Evolutionary conservation across 75 land plant genomes (phyloP).

Genomic region (Cunninghamia lanceolata): DNA sequence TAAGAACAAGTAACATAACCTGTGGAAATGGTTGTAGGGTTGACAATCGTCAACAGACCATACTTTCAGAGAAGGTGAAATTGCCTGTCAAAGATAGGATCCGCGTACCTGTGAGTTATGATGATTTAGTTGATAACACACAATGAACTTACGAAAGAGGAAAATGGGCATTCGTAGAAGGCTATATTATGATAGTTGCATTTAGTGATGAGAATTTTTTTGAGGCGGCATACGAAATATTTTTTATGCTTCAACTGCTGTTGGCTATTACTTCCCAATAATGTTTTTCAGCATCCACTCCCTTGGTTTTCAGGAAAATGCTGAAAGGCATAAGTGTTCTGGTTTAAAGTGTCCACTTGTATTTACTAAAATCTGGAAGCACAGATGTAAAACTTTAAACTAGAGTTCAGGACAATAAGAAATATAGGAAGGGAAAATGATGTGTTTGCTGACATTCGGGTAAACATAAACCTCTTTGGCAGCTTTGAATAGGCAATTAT

Average conservation of each 20-base stretch:
- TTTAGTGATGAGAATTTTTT: background rate
- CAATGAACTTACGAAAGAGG: background rate
- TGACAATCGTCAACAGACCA: background rate
- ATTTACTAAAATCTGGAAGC: background rate
- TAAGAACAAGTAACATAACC: background rate
- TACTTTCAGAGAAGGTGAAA: slow-evolving; percentile 1
- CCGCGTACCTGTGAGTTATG: slow-evolving; percentile 4
- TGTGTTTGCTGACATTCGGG: too few relatives aligned
- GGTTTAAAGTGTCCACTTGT: too few relatives aligned
- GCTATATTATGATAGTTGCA: background rate
- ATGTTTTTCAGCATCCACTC: background rate
- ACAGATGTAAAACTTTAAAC: background rate
- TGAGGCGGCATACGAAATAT: background rate
- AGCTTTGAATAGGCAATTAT: too few relatives aligned
- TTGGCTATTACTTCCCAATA: background rate
- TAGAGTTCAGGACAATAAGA: too few relatives aligned
- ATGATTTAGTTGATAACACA: background rate
- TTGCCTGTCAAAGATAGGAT: slow-evolving; percentile 10
- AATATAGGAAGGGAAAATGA: too few relatives aligned
- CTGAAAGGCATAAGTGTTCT: background rate
- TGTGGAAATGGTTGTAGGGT: background rate
- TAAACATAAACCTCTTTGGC: too few relatives aligned
- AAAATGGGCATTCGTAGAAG: background rate
- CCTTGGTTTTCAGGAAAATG: background rate
- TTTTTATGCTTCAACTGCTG: background rate